Evolutionary conservation across 2,329 filamentous ascomycete genomes (phyloP).

Genomic region (Lachnellula cervina): DNA sequence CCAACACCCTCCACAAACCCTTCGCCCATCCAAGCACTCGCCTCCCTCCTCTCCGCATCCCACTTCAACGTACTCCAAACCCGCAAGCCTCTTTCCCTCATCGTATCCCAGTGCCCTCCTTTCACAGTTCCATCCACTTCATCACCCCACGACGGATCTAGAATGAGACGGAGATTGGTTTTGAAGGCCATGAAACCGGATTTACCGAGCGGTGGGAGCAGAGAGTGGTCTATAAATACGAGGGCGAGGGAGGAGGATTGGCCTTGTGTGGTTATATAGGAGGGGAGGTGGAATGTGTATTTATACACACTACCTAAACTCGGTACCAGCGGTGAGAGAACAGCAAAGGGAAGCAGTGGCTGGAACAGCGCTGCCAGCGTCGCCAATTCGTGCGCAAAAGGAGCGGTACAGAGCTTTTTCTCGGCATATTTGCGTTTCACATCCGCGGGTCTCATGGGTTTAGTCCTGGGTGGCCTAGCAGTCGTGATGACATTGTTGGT

Average conservation of each 20-base stretch:
- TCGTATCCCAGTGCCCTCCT: background rate
- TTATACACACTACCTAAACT: background rate
- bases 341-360: constrained; percentile 11
- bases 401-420: constrained; percentile 7
- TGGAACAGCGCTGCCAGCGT: constrained; percentile 8
- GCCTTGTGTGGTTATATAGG: background rate
- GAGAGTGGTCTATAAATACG: background rate
- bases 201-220: background rate
- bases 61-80: constrained; percentile 4
- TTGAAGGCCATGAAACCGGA: too few species aligned
- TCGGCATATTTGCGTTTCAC: background rate
- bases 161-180: background rate
- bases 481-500: constrained; percentile 10
- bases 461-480: constrained; percentile 1
- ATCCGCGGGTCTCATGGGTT: background rate
- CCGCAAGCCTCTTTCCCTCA: constrained; percentile 5
- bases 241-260: background rate
- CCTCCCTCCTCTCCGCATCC: background rate
- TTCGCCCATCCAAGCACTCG: constrained; percentile 8
- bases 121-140: background rate
- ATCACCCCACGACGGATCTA: background rate
- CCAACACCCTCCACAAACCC: background rate
- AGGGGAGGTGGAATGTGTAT: constrained; percentile 1
- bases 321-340: background rate
- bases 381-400: constrained; percentile 10